Evolutionary conservation across 108 stramenopile species (phyloP), one percentile per base, ranked within the genome.

Genomic region (Discostella stelligeroides): DNA sequence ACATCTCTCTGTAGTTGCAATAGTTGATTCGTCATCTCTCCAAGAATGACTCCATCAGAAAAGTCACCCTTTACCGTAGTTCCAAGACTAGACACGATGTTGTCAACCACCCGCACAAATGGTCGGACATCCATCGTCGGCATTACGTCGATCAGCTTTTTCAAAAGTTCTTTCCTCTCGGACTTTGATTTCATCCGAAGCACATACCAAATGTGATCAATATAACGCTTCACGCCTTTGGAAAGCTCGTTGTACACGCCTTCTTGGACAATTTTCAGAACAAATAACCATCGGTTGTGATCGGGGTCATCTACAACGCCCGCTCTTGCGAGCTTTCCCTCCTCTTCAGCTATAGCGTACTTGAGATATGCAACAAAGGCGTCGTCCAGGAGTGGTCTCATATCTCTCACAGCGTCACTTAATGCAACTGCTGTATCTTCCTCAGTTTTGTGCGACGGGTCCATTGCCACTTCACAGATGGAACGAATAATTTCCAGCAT

Each of bases 401-500:
- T 92, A 59, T 92, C 91, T 20, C 90, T 65, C 3, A 95, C 94
- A 28, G 88, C 88, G 48, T 95, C 94, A 0, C 85, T 85, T 34
- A 95, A 67, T 38, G 94, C 94, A 17, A 74, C 73, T 17, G 94
- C 83, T 25, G 91, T 87, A 56, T 92, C 91, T 75, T 95, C 88
- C 72, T 91, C 88, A 18, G 87, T 90, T 24, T 66, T 66, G 66
- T 89, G 88, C 5, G 61, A 60, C 15, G 91, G 91, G 66, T 95
- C 91, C 94, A 95, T 95, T 2, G 94, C 94, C 50, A 95, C 91
- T 54, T 91, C 85, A 67, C 94, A 95, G 43, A 95, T 95, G 13
- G 90, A 89, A 10, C 91, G 79, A 48, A 95, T 80, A 13, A 91
- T 77, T 58, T 95, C 94, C 56, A 95, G 63, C 65, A 92, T 92